Base-by-base conservation (phyloP, 2,329 filamentous ascomycete genomes). In the Daldinia sp. region DNA sequence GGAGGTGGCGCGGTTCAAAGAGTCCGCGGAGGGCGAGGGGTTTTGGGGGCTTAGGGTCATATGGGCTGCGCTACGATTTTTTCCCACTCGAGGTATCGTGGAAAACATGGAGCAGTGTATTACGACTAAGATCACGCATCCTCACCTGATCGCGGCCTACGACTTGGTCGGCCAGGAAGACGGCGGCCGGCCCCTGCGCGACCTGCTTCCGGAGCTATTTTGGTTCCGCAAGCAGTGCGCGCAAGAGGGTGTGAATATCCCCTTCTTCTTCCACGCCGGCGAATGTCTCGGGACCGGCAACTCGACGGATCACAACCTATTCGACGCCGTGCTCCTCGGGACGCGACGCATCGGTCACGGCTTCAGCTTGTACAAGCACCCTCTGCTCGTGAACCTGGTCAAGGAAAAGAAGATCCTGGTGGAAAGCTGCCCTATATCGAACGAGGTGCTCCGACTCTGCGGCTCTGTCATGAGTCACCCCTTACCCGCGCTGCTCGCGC, bases 211-310 rank as follows among this genome's bases (percentile, higher is more conserved):
- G 0, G 89, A 97, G 75, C 83, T 98, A 0, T 95, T 98, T 80
- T 98, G 93, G 93, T 98, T 98, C 85, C 90, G 90, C 71, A 94
- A 95, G 79, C 88, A 91, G 74, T 98, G 94, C 78, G 87, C 88
- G 0, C 86, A 92, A 76, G 90, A 93, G 75, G 89, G 87, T 2
- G 87, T 98, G 41, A 89, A 93, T 56, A 89, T 99, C 9, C 95
- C 95, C 0, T 97, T 98, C 83, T 97, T 97, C 84, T 97, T 98
- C 83, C 94, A 98, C 78, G 94, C 95, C 0, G 95, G 94, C 71
- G 94, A 98, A 81, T 93, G 90, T 37, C 88, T 97, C 0, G 93
- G 93, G 30, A 89, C 92, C 67, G 94, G 93, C 30, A 90, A 89
- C 73, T 85, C 84, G 20, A 91, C 92, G 0, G 94, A 98, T 75